Evolutionary conservation across 2,329 filamentous ascomycete genomes (phyloP).

Genomic region (Aspergillus niger): DNA sequence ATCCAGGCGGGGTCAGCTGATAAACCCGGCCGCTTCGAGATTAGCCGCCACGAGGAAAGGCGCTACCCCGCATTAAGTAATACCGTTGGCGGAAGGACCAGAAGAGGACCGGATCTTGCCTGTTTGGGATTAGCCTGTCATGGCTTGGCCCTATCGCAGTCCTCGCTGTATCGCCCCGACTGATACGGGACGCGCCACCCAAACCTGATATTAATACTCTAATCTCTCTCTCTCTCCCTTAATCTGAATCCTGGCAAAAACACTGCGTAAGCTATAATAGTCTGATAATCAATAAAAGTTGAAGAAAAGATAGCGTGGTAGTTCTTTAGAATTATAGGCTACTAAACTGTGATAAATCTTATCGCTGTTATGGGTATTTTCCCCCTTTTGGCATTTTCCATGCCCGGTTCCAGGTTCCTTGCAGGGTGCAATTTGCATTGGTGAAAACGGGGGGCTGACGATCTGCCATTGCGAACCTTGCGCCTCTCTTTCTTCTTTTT

Average conservation of each 20-base stretch:
- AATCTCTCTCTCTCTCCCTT: neutral
- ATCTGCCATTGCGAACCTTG: neutral
- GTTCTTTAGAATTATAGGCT: neutral
- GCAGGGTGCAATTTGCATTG: slow-evolving; percentile 1
- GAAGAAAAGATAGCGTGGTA: too few species aligned
- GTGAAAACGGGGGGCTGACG: neutral
- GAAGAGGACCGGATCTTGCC: slow-evolving; percentile 14
- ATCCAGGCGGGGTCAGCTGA: slow-evolving; percentile 27
- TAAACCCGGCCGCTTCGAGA: slow-evolving; percentile 10
- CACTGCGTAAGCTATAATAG: too few species aligned
- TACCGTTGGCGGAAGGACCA: slow-evolving; percentile 12
- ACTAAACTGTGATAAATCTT: neutral
- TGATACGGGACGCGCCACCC: neutral
- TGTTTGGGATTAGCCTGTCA: neutral
- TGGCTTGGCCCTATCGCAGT: neutral
- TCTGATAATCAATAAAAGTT: too few species aligned
- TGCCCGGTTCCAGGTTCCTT: slow-evolving; percentile 11
- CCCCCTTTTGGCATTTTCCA: neutral
- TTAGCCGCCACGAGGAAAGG: slow-evolving; percentile 14
- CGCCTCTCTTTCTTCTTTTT: slow-evolving; percentile 9
- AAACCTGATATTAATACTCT: neutral
- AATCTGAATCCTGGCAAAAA: too few species aligned
- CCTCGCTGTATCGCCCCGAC: neutral
- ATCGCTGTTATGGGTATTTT: neutral
- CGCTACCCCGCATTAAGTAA: slow-evolving; percentile 27